phyloP scores from a whole-genome alignment of 306 rosid species.

The Rosa rugosa region DNA sequence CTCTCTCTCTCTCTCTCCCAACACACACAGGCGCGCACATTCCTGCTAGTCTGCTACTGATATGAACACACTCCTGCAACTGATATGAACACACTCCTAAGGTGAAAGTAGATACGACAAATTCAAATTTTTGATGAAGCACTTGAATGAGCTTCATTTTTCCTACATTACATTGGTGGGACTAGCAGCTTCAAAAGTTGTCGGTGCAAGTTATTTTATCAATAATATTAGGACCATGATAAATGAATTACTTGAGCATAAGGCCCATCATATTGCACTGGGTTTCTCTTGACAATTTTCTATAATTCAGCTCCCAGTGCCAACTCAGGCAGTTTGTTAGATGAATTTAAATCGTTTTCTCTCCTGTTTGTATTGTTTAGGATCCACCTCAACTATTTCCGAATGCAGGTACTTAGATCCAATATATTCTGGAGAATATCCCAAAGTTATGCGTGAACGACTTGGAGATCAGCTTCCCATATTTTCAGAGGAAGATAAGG shows the following conservation, averaged over 20 bases:
- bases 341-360: not conserved
- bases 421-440: conserved; percentile 77
- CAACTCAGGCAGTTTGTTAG: conserved; percentile 4
- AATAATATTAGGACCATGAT: not conserved
- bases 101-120: too few relatives aligned
- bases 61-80: too few relatives aligned
- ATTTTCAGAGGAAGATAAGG: conserved; percentile 74
- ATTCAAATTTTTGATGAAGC: too few relatives aligned
- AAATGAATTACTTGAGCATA: conserved; percentile 4
- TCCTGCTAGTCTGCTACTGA: too few relatives aligned
- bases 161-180: too few relatives aligned
- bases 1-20: too few relatives aligned
- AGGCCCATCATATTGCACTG: conserved; percentile 7
- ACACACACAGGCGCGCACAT: too few relatives aligned
- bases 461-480: conserved; percentile 83
- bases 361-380: conserved; percentile 1
- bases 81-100: too few relatives aligned
- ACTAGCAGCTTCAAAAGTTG: too few relatives aligned
- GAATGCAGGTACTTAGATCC: conserved; percentile 74
- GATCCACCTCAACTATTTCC: conserved; percentile 4
- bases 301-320: not conserved
- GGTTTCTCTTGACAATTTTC: not conserved
- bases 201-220: too few relatives aligned
- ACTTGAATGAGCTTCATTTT: too few relatives aligned
- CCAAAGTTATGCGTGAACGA: conserved; percentile 67